Conservation (phyloP, 345 rosid genomes). For the Pistacia integerrima region DNA sequence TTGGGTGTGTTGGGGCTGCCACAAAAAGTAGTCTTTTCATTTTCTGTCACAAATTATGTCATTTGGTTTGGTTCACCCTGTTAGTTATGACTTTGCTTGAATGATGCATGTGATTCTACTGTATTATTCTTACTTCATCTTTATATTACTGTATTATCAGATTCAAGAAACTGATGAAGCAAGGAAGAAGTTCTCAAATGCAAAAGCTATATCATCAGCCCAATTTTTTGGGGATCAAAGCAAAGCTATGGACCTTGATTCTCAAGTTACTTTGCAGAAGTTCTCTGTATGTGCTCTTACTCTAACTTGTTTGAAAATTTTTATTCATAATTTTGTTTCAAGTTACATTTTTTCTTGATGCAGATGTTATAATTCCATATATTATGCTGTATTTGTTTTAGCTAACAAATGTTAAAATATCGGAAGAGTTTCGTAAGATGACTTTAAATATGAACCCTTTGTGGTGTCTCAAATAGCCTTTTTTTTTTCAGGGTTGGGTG, state of each 20-base stretch:
- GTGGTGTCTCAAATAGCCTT: background rate
- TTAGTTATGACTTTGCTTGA: background rate
- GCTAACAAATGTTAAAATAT: background rate
- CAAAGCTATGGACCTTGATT: constrained; percentile 54
- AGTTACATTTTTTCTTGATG: background rate
- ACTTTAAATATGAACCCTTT: background rate
- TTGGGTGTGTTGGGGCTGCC: background rate
- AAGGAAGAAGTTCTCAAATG: constrained; percentile 91
- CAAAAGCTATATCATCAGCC: constrained; percentile 96
- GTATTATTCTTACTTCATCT: background rate
- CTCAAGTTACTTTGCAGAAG: constrained; percentile 85
- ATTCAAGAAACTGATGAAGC: constrained; percentile 95
- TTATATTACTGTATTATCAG: constrained; percentile 40
- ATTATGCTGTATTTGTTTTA: background rate
- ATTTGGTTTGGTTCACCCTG: background rate
- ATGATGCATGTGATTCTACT: background rate
- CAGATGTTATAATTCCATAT: background rate
- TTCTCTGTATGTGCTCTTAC: constrained; percentile 65
- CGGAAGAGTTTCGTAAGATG: background rate
- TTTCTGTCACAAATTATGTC: background rate
- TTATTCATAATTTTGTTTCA: background rate
- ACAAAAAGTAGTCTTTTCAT: background rate
- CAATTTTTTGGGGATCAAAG: constrained; percentile 82
- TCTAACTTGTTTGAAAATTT: constrained; percentile 2
- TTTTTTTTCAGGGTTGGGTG: background rate